phyloP scores from a whole-genome alignment of 2,329 filamentous ascomycete genomes.

The Alternaria sp. region DNA sequence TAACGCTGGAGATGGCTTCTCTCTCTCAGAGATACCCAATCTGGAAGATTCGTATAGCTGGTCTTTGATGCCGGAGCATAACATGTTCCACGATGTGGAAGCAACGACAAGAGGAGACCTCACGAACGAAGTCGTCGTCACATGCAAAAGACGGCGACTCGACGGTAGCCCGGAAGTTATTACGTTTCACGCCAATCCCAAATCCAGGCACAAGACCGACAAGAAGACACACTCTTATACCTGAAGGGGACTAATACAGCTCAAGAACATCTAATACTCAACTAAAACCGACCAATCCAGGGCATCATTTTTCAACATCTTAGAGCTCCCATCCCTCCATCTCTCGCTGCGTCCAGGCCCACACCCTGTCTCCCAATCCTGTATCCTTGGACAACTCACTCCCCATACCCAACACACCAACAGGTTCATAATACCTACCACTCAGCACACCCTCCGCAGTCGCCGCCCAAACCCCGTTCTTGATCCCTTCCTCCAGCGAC shows the following conservation, averaged over 20 bases:
- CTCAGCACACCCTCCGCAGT: neutral
- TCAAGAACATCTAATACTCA: neutral
- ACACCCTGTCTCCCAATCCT: fast-evolving
- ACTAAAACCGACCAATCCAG: neutral
- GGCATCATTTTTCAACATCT: neutral
- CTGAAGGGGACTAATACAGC: neutral
- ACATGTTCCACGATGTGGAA: slow-evolving; percentile 3
- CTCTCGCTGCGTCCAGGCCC: neutral
- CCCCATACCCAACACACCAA: neutral
- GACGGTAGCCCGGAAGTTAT: neutral
- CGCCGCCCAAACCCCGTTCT: neutral
- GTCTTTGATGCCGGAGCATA: neutral
- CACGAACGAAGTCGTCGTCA: neutral
- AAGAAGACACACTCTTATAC: neutral
- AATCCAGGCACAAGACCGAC: neutral
- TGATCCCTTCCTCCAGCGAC: neutral
- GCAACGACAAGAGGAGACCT: neutral
- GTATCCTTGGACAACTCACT: neutral
- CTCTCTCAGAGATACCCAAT: neutral
- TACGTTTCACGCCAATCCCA: neutral
- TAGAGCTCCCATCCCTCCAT: neutral
- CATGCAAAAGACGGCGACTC: neutral
- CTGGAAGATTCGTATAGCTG: neutral
- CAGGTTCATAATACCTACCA: neutral
- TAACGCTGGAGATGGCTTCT: neutral